Base-by-base conservation (phyloP, 2,329 filamentous ascomycete species). In the Alternaria gansuensis region DNA sequence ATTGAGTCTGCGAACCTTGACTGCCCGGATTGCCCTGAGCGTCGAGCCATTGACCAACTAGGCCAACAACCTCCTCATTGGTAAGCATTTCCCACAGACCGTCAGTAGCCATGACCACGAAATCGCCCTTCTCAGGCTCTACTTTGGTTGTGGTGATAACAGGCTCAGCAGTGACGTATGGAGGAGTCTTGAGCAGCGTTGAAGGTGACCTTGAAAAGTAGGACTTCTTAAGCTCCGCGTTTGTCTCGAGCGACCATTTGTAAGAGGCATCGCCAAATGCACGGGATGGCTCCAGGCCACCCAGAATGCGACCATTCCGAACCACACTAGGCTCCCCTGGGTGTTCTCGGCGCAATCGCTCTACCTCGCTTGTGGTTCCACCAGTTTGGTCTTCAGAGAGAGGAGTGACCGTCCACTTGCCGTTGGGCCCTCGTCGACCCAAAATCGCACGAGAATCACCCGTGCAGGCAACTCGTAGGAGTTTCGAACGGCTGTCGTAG, bases 61-160 rank as follows among this genome's bases (percentile, higher is more conserved):
- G 86, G 0, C 95, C 95, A 50, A 99, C 91, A 1, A 97, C 95
- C 81, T 99, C 95, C 75, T 99, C 95, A 71, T 98, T 99, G 46
- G 92, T 97, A 62, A 99, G 84, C 95, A 98, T 98, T 80, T 99
- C 95, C 95, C 95, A 99, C 0, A 99, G 84, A 4, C 95, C 95
- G 75, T 99, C 95, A 0, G 95, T 97, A 23, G 95, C 95, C 83
- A 99, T 89, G 62, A 99, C 94, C 11, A 99, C 84, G 71, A 99
- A 99, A 75, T 99, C 95, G 44, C 94, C 93, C 63, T 91, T 91
- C 53, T 92, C 87, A 1, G 95, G 95, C 68, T 94, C 85, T 51
- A 99, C 89, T 77, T 95, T 90, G 44, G 94, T 98, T 1, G 93
- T 97, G 0, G 94, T 98, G 52, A 99, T 87, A 23, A 98, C 85